Base-by-base conservation (phyloP, 495 filamentous ascomycete genomes). In the Annulohypoxylon stygium region DNA sequence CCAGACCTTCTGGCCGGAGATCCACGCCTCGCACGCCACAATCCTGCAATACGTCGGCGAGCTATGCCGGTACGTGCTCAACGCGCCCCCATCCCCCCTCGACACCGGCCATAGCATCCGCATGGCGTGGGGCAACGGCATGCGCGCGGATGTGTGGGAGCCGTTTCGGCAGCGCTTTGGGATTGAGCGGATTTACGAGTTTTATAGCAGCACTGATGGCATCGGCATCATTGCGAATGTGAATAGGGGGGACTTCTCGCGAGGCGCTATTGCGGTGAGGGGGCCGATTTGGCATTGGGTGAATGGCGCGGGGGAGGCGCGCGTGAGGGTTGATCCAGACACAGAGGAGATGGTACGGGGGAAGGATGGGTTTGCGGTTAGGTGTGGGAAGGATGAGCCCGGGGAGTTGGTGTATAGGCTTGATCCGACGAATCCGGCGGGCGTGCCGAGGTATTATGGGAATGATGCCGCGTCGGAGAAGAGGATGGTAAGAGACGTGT, bases 41-140 rank as follows among this genome's bases (percentile, higher is more conserved):
- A 80, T 86, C 30, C 90, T 95, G 74, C 87, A 91, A 11, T 96
- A 96, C 75, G 93, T 96, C 36, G 92, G 93, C 65, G 92, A 96
- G 78, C 91, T 90, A 0, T 89, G 91, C 41, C 84, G 92, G 5
- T 96, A 95, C 69, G 84, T 96, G 1, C 86, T 96, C 12, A 88
- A 91, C 9, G 86, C 87, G 16, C 90, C 92, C 0, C 87, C 89
- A 0, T 86, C 83, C 1, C 84, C 88, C 0, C 77, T 86, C 1
- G 93, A 96, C 71, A 83, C 82, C 12, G 82, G 86, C 11, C 92
- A 96, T 72, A 85, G 86, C 9, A 84, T 94, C 2, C 83, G 86
- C 7, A 79, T 86, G 57, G 90, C 93, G 78, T 93, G 86, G 72
- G 93, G 93, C 5, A 95, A 95, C 77, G 93, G 93, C 0, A 83